Conservation (phyloP, 768 basidiomycete genomes). For the Kwoniella europaea region DNA sequence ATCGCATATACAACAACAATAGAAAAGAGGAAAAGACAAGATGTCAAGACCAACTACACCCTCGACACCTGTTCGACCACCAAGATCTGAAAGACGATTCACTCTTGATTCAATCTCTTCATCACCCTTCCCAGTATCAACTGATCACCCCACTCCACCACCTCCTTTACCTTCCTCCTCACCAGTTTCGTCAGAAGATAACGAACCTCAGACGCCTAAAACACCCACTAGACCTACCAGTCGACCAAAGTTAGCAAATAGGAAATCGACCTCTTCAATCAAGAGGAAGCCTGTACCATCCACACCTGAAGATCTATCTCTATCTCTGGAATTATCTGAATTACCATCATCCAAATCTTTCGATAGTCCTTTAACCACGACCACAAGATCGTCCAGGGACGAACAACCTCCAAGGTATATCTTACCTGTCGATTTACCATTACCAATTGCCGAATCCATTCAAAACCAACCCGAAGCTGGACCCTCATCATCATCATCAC, state of each 20-base stretch:
- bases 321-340: background rate
- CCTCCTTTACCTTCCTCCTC: slow-evolving; percentile 7
- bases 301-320: slow-evolving; percentile 5
- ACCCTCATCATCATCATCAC: background rate
- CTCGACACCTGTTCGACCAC: slow-evolving; percentile 10
- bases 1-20: background rate
- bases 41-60: slow-evolving; percentile 8
- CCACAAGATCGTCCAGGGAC: background rate
- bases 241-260: slow-evolving; percentile 5
- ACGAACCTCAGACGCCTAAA: background rate
- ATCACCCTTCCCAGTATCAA: background rate
- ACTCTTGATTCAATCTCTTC: slow-evolving; percentile 7
- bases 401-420: slow-evolving; percentile 37
- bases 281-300: slow-evolving; percentile 43
- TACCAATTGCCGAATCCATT: background rate
- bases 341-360: background rate
- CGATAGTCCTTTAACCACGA: slow-evolving; percentile 4
- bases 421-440: slow-evolving; percentile 33
- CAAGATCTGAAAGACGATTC: slow-evolving; percentile 10
- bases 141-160: background rate
- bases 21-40: background rate
- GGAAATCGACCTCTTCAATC: slow-evolving; percentile 37
- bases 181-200: background rate
- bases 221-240: slow-evolving; percentile 7
- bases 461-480: background rate